These are phyloP conservation scores for Aureococcus anophagefferens DNA, from an alignment of 108 stramenopile species.

Conservation along the genomic window DNA sequence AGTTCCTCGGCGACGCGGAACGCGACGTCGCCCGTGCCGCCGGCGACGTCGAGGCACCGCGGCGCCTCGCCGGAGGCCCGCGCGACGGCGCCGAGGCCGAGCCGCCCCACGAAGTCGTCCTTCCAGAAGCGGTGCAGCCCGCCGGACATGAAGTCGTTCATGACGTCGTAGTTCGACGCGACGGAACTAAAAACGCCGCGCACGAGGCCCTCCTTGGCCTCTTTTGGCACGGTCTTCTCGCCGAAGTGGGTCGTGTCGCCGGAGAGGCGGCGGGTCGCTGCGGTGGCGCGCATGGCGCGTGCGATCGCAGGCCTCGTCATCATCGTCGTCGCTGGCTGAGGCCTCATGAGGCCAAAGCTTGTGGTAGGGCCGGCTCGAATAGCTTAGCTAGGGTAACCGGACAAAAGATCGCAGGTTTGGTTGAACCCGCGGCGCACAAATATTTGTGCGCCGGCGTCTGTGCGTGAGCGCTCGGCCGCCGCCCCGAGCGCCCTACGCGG, in stretches of 20 bases:
- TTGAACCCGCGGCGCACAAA: no score
- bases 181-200: conserved; percentile 75
- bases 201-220: conserved; percentile 51
- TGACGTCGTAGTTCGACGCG: conserved; percentile 83
- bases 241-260: conserved; percentile 27
- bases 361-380: no score
- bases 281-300: no score
- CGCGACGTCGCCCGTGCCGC: conserved; percentile 95
- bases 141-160: conserved; percentile 97
- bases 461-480: no score
- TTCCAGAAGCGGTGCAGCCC: conserved; percentile 92
- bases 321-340: no score
- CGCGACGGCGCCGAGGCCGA: neutral
- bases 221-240: conserved; percentile 6
- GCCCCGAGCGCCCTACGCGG: no score
- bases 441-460: no score
- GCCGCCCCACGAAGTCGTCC: conserved; percentile 66
- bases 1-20: conserved; percentile 73
- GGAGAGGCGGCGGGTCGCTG: no score
- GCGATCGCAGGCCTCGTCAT: no score
- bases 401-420: no score
- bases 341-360: no score
- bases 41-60: conserved; percentile 80
- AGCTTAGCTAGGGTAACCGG: no score
- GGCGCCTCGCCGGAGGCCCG: neutral